phyloP scores from a whole-genome alignment of 2,329 filamentous ascomycete genomes.

The Sclerotinia sclerotiorum region DNA sequence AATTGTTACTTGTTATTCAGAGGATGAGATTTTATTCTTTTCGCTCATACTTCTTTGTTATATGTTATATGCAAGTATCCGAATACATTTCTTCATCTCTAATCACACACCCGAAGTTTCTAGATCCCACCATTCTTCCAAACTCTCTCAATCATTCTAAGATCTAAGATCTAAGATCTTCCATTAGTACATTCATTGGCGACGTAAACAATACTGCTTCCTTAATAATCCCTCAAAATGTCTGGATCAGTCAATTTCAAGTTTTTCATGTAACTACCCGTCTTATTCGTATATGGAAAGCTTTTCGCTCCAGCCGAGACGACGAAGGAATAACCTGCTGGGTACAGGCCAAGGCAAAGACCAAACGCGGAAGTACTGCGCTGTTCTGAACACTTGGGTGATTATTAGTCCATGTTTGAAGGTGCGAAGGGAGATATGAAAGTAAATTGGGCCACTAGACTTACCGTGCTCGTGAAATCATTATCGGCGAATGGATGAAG shows the following conservation, averaged over 20 bases:
- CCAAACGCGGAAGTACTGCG: neutral
- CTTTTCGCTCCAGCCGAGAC: neutral
- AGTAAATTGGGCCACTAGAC: neutral
- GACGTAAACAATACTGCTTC: neutral
- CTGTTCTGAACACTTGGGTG: neutral
- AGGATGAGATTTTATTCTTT: neutral
- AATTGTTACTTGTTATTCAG: neutral
- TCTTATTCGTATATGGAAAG: neutral
- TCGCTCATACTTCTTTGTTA: neutral
- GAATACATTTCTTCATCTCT: neutral
- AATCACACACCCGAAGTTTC: neutral
- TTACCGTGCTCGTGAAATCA: neutral
- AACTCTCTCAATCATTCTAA: no score
- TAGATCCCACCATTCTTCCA: neutral
- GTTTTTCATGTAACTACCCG: neutral
- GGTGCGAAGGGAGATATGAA: neutral
- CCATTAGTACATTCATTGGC: neutral
- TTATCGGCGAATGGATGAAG: slow-evolving; percentile 5
- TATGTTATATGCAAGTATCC: neutral
- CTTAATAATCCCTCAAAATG: neutral
- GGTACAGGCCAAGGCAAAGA: neutral
- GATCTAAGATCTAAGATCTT: neutral
- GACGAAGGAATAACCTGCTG: neutral
- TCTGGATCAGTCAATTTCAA: neutral
- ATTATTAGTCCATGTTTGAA: neutral